phyloP scores from a whole-genome alignment of 2,329 filamentous ascomycete species.

The Monascus ruber region DNA sequence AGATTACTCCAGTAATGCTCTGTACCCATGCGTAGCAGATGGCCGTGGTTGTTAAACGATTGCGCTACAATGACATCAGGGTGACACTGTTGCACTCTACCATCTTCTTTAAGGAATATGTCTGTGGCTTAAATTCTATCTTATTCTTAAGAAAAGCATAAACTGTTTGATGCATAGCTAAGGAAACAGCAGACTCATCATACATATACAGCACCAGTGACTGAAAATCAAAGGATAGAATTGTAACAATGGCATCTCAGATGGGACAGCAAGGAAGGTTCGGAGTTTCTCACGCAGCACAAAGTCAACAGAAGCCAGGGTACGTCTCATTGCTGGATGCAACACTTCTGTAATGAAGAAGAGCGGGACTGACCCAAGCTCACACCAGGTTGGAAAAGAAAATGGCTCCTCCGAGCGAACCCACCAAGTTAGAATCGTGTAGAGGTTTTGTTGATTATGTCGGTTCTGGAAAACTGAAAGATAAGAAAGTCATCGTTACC shows the following conservation, averaged over 20 bases:
- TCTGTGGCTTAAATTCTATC: no score
- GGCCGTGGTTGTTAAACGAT: neutral
- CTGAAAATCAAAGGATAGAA: no score
- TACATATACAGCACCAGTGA: neutral
- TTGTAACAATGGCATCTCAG: constrained; percentile 10
- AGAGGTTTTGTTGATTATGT: constrained; percentile 24
- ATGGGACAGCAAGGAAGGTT: constrained; percentile 15
- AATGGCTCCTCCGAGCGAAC: constrained; percentile 21
- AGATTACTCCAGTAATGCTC: no score
- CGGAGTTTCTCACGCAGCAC: constrained; percentile 9
- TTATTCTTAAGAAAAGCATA: no score
- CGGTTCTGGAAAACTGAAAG: constrained; percentile 40
- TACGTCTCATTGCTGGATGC: constrained; percentile 2
- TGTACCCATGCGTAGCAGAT: no score
- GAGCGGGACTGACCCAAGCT: no score
- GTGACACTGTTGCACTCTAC: no score
- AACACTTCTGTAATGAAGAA: no score
- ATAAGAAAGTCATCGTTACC: constrained; percentile 43
- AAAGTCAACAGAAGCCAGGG: constrained; percentile 18
- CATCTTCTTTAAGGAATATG: no score
- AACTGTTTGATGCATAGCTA: no score
- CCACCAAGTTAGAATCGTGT: constrained; percentile 20
- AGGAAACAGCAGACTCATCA: neutral
- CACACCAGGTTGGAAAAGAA: neutral
- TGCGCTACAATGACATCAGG: neutral